Evolutionary conservation across 2,329 filamentous ascomycete species (phyloP).

Genomic region (Colletotrichum sp.): DNA sequence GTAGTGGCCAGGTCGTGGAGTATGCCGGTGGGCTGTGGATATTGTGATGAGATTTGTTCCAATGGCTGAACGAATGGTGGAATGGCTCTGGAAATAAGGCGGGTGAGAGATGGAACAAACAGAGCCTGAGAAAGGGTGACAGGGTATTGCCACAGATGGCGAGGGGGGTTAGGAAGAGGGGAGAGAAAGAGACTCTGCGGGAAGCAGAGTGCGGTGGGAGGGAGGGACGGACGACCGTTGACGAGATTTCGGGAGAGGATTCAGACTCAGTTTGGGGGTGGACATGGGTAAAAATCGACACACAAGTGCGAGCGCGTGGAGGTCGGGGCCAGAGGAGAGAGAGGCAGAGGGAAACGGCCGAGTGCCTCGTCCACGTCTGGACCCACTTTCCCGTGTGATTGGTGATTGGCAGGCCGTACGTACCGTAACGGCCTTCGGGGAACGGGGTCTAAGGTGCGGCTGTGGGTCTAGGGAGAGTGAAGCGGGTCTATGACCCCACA

Average conservation of each 20-base stretch:
- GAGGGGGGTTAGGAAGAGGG: neutral
- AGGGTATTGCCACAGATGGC: neutral
- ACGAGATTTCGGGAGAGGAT: neutral
- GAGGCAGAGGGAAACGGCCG: constrained; percentile 1
- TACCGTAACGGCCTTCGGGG: neutral
- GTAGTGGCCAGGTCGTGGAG: neutral
- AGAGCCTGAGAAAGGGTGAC: neutral
- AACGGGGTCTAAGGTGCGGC: neutral
- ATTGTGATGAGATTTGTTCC: neutral
- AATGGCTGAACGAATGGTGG: neutral
- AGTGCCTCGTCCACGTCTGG: neutral
- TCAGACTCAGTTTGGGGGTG: neutral
- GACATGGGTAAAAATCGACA: neutral
- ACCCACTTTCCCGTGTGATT: neutral
- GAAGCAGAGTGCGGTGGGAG: neutral
- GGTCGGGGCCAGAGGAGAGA: neutral
- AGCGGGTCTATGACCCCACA: neutral
- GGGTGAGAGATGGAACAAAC: neutral
- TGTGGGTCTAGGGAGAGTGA: neutral
- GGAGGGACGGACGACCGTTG: neutral
- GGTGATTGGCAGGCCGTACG: neutral
- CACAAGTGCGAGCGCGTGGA: neutral
- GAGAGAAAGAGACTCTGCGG: neutral
- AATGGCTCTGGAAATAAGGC: neutral
- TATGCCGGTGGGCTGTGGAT: neutral